Evolutionary conservation across 768 basidiomycete species (phyloP).

Genomic region (Podaxis rugospora): DNA sequence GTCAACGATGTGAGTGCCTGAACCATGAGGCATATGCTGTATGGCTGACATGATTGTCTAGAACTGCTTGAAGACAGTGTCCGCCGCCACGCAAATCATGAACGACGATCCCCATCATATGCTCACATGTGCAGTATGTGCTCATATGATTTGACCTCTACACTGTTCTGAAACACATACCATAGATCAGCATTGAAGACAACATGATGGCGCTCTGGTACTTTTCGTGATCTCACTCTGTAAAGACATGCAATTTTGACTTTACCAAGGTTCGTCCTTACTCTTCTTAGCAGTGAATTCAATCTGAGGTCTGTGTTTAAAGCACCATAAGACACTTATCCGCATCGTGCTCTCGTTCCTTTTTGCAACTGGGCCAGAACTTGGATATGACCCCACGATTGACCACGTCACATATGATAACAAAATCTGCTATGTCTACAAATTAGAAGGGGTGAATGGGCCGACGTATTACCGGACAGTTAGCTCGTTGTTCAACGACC

Average conservation of each 20-base stretch:
- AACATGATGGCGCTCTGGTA: not conserved
- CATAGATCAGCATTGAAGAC: constrained; percentile 2
- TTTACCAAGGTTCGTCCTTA: not conserved
- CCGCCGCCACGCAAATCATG: not conserved
- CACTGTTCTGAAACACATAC: not conserved
- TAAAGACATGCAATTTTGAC: not conserved
- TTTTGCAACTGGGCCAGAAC: no score
- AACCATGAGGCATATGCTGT: not conserved
- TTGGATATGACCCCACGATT: no score
- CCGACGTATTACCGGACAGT: not conserved
- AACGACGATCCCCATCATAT: not conserved
- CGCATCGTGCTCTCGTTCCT: no score
- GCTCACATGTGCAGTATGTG: not conserved
- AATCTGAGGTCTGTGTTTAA: not conserved
- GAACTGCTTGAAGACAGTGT: not conserved
- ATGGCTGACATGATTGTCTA: not conserved
- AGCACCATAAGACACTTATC: not conserved
- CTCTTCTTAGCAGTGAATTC: not conserved
- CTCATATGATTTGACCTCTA: not conserved
- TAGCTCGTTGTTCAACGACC: not conserved
- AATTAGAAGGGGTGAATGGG: not conserved
- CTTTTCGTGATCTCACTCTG: constrained; percentile 5
- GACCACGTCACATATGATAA: no score
- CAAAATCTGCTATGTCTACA: no score
- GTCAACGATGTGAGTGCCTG: not conserved